A percentile compares a stretch with the other conserved stretches of the same genome.
Conservation (phyloP, 1,139 yeast species). For the Waltiozyma sp. region DNA sequence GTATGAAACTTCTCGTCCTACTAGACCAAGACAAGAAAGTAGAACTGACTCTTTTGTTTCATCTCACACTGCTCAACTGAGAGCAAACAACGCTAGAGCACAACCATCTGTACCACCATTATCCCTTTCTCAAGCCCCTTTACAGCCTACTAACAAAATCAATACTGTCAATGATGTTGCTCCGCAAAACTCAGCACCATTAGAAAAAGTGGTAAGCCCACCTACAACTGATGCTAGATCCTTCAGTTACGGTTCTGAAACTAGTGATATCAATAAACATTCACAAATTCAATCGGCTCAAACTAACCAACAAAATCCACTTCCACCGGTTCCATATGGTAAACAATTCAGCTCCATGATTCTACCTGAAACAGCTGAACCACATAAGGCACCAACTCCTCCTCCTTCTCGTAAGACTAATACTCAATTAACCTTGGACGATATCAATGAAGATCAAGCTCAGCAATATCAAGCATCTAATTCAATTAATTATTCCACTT, state of each 20-base stretch:
- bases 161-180: slow-evolving; percentile 4
- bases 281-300: slow-evolving; percentile 4
- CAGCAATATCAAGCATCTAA: slow-evolving; percentile 6
- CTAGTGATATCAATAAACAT: slow-evolving; percentile 5
- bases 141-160: slow-evolving; percentile 17
- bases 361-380: slow-evolving; percentile 2
- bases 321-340: not conserved
- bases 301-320: not conserved
- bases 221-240: not conserved
- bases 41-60: not conserved
- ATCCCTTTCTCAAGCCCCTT: slow-evolving; percentile 17
- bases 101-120: slow-evolving; percentile 8
- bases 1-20: slow-evolving; percentile 14
- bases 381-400: slow-evolving; percentile 28
- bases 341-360: slow-evolving; percentile 1
- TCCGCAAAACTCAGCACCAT: not conserved
- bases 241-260: not conserved
- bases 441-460: slow-evolving; percentile 17
- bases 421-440: slow-evolving; percentile 9
- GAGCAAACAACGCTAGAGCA: slow-evolving; percentile 5
- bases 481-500: not conserved
- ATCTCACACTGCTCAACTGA: slow-evolving; percentile 1
- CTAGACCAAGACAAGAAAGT: slow-evolving; percentile 4
- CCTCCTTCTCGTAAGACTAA: slow-evolving; percentile 57
- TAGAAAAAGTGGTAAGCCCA: not conserved